Conservation (phyloP, 345 rosid genomes). For the Citrus sp. region DNA sequence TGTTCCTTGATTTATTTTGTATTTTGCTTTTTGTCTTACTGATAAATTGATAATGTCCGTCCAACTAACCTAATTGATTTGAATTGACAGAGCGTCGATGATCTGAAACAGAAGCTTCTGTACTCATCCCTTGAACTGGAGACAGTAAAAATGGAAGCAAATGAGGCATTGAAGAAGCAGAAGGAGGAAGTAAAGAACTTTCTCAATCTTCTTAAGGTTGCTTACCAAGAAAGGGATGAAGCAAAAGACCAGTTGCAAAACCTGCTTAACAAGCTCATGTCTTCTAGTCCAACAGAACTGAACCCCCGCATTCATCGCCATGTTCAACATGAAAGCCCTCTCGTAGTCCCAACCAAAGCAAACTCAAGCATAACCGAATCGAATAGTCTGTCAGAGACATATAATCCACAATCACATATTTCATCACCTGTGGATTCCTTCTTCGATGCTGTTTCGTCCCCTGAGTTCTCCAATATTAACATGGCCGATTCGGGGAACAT, state of each 20-base stretch:
- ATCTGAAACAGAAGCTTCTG: constrained; percentile 65
- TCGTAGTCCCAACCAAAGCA: constrained; percentile 36
- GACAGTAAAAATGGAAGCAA: constrained; percentile 53
- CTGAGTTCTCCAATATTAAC: constrained; percentile 61
- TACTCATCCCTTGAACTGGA: constrained; percentile 58
- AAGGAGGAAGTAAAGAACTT: constrained; percentile 45
- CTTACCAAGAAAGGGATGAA: constrained; percentile 80
- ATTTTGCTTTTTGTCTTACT: neutral
- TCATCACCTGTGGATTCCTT: constrained; percentile 77
- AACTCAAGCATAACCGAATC: constrained; percentile 89
- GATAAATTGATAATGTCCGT: neutral
- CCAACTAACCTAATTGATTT: neutral
- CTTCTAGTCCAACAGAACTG: constrained; percentile 23
- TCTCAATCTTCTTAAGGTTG: constrained; percentile 49
- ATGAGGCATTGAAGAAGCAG: constrained; percentile 52
- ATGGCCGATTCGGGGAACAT: constrained; percentile 36
- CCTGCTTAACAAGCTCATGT: constrained; percentile 37
- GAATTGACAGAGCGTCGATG: constrained; percentile 54
- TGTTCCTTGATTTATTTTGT: neutral
- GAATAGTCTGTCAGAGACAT: constrained; percentile 49
- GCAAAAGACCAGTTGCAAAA: constrained; percentile 64
- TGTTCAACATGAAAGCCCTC: constrained; percentile 19
- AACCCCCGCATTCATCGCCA: constrained; percentile 5
- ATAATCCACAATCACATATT: constrained; percentile 43
- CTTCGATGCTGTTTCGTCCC: constrained; percentile 67